Conservation (phyloP, 1,139 yeast genomes). For the Suhomyces kunorum region DNA sequence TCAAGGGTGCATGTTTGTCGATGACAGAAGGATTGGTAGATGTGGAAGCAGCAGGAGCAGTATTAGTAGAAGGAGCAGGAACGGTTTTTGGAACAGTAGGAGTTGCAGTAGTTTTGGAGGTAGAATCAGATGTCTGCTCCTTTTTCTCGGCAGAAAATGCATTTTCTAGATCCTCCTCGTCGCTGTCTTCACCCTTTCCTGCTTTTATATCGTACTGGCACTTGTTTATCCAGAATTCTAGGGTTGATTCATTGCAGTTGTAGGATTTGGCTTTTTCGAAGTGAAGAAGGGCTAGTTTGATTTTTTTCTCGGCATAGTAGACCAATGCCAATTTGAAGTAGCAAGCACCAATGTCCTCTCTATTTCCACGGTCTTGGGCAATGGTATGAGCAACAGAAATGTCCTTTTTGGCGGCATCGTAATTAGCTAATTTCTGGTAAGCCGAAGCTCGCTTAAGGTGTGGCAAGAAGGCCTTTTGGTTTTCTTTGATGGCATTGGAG, state of each 20-base stretch:
- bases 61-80: neutral
- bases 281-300: conserved; percentile 48
- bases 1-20: conserved; percentile 44
- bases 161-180: conserved; percentile 5
- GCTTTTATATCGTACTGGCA: conserved; percentile 36
- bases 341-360: conserved; percentile 56
- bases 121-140: no score
- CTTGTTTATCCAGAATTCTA: conserved; percentile 54
- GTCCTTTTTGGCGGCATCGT: conserved; percentile 52
- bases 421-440: conserved; percentile 52
- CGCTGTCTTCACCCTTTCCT: conserved; percentile 14
- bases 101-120: neutral
- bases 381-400: conserved; percentile 55
- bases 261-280: conserved; percentile 51
- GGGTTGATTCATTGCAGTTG: conserved; percentile 48
- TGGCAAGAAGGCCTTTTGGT: conserved; percentile 53
- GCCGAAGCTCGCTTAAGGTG: conserved; percentile 57
- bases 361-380: conserved; percentile 54
- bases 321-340: conserved; percentile 61
- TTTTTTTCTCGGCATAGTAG: conserved; percentile 48
- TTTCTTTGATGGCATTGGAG: conserved; percentile 36
- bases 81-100: neutral
- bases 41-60: neutral
- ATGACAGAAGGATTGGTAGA: conserved; percentile 38
- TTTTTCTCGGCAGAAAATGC: neutral